Evolutionary conservation across 2,329 filamentous ascomycete species (phyloP).

Genomic region (Ophiostoma pallidulum): DNA sequence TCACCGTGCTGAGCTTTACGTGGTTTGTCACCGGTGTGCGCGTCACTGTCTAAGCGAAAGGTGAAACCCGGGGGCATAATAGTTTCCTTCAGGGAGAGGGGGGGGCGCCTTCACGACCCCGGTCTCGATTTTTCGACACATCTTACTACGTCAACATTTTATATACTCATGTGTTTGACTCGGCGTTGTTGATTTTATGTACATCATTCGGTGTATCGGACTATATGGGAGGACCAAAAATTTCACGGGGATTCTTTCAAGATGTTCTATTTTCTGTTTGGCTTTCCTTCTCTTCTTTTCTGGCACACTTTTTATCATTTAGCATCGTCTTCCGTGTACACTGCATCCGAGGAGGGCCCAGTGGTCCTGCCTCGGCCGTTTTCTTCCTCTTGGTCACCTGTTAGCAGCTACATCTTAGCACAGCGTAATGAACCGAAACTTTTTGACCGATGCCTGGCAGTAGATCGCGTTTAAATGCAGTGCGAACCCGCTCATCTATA

Average conservation of each 20-base stretch:
- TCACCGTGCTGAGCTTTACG: slow-evolving; percentile 52
- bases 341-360: slow-evolving; percentile 1
- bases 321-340: too few relatives aligned
- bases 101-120: neutral
- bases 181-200: slow-evolving; percentile 4
- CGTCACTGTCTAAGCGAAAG: slow-evolving; percentile 15
- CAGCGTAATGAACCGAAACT: slow-evolving; percentile 10
- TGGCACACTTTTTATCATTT: too few relatives aligned
- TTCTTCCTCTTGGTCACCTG: neutral
- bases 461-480: too few relatives aligned
- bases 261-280: neutral
- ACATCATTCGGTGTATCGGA: slow-evolving; percentile 8
- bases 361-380: neutral
- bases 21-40: slow-evolving; percentile 51
- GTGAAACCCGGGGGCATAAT: too few relatives aligned
- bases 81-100: too few relatives aligned
- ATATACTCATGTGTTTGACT: neutral
- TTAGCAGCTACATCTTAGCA: neutral
- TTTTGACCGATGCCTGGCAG: too few relatives aligned
- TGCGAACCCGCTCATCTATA: too few relatives aligned
- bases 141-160: neutral
- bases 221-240: slow-evolving; percentile 8
- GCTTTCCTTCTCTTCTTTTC: neutral
- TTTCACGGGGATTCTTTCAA: slow-evolving; percentile 5
- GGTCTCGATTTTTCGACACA: neutral